Base-by-base conservation (phyloP, 2,329 filamentous ascomycete species). In the Emergomyces orientalis region DNA sequence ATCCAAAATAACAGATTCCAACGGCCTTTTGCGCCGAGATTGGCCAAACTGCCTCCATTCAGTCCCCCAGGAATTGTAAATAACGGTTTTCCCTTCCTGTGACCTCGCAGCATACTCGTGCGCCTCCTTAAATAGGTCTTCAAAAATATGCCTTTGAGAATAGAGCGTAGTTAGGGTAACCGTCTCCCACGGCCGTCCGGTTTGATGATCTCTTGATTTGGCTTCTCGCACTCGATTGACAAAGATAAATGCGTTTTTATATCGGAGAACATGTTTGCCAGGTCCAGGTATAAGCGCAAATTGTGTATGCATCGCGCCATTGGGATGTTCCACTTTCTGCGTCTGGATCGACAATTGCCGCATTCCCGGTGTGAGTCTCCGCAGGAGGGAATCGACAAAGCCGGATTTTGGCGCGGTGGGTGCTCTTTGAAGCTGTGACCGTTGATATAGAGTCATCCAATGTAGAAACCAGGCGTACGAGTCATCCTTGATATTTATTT, bases 401-500 rank as follows among this genome's bases (percentile, higher is more conserved):
- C 80, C 43, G 77, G 79, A 60, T 81, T 67, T 59, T 17, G 61
- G 51, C 52, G 68, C 85, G 81, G 68, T 83, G 80, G 70, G 5
- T 64, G 69, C 17, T 19, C 54, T 59, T 13, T 77, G 71, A 82
- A 88, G 65, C 81, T 89, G 68, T 71, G 79, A 71, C 62, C 86
- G 82, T 60, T 91, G 90, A 67, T 91, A 90, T 62, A 90, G 84
- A 7, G 91, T 92, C 74, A 99, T 89, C 92, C 94, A 99, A 67
- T 92, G 88, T 11, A 99, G 82, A 51, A 99, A 86, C 93, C 92
- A 97, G 49, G 87, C 87, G 74, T 97, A 99, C 1, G 93, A 92
- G 54, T 91, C 86, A 77, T 99, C 94, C 70, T 93, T 90, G 72
- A 91, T 89, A 75, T 90, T 93, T 75, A 99, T 96, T 76, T 99